A percentile compares a stretch with the other conserved stretches of the same genome.
Evolutionary conservation across 2,329 filamentous ascomycete genomes (phyloP).

Genomic region (Alternaria novae-zelandiae): DNA sequence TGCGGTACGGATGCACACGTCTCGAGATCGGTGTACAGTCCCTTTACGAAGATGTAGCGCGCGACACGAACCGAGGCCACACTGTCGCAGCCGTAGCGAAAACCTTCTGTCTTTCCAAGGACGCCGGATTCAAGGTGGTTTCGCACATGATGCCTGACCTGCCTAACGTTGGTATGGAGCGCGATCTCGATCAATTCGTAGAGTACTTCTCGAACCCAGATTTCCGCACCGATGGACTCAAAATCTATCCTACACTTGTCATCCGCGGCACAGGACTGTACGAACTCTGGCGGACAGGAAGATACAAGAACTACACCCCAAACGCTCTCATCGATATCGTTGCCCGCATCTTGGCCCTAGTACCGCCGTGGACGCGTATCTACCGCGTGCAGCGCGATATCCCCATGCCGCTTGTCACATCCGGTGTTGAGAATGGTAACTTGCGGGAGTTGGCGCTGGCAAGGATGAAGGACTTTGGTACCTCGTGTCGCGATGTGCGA

Average conservation of each 20-base stretch:
- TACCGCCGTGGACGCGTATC: conserved; percentile 97
- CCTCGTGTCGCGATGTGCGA: conserved; percentile 92
- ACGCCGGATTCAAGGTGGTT: conserved; percentile 98
- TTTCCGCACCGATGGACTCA: conserved; percentile 94
- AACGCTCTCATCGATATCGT: conserved; percentile 96
- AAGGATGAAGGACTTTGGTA: conserved; percentile 99
- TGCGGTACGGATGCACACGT: conserved; percentile 95
- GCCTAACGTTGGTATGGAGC: conserved; percentile 97
- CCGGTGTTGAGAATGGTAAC: conserved; percentile 97
- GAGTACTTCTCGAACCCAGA: conserved; percentile 98
- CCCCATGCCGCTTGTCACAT: conserved; percentile 99
- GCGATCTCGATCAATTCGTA: conserved; percentile 93
- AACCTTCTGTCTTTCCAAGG: conserved; percentile 96
- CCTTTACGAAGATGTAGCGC: conserved; percentile 96
- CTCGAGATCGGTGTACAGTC: conserved; percentile 96
- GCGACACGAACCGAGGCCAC: conserved; percentile 95
- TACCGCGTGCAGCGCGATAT: conserved; percentile 99
- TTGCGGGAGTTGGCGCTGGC: conserved; percentile 89
- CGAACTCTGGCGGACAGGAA: conserved; percentile 94
- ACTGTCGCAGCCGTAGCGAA: conserved; percentile 95
- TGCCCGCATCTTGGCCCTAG: conserved; percentile 90
- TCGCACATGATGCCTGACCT: conserved; percentile 99
- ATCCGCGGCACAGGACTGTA: conserved; percentile 96
- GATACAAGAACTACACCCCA: conserved; percentile 98
- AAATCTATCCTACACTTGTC: conserved; percentile 97